Evolutionary conservation across 768 basidiomycete genomes (phyloP).

Genomic region (Xerocomus spinulosus): DNA sequence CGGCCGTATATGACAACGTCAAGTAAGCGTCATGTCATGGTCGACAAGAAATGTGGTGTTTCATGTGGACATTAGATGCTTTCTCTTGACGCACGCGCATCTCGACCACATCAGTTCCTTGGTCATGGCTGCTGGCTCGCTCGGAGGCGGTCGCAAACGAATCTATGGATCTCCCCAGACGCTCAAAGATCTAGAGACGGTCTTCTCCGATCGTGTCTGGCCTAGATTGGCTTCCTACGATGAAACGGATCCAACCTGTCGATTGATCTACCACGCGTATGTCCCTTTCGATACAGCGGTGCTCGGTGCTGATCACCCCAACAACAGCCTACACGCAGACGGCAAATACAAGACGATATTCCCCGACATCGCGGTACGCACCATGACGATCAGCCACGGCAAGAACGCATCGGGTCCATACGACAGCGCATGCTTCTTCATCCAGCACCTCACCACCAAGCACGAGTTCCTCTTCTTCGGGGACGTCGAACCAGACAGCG

Average conservation of each 20-base stretch:
- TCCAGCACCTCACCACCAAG: conserved; percentile 57
- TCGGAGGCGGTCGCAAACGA: conserved; percentile 56
- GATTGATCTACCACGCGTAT: conserved; percentile 62
- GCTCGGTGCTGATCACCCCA: background rate
- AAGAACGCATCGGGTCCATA: conserved; percentile 52
- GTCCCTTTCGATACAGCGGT: conserved; percentile 22
- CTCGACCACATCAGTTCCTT: conserved; percentile 85
- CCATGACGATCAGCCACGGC: conserved; percentile 74
- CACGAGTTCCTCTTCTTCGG: conserved; percentile 91
- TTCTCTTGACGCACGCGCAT: conserved; percentile 85
- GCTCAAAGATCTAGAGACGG: conserved; percentile 61
- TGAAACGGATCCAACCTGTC: conserved; percentile 52
- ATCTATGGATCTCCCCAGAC: conserved; percentile 59
- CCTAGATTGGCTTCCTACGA: conserved; percentile 78
- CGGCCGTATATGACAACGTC: conserved; percentile 30
- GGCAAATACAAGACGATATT: conserved; percentile 50
- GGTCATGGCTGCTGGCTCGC: conserved; percentile 77
- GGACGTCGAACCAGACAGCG: conserved; percentile 83
- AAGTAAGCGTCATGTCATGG: conserved; percentile 23
- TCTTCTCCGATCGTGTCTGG: conserved; percentile 81
- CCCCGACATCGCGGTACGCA: conserved; percentile 55
- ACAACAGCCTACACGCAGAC: conserved; percentile 42
- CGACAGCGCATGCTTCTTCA: conserved; percentile 80
- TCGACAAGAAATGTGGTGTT: background rate
- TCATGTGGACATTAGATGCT: conserved; percentile 48